Evolutionary conservation across 106 monocot genomes (phyloP), one percentile per base, ranked within the genome.

Genomic region (Acorus calamus): DNA sequence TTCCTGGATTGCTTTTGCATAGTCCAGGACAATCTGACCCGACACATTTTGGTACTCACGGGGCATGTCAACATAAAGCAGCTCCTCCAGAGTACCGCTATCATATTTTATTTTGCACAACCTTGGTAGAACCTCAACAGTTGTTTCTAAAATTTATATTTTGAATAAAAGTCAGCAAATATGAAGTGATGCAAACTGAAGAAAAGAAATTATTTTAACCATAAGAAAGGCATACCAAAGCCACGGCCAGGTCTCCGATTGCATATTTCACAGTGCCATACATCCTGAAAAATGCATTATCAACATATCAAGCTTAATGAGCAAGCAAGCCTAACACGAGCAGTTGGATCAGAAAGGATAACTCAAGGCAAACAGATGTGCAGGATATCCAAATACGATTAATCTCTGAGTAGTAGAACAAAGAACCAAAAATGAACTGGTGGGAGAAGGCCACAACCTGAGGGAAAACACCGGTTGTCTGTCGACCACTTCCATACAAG

Each of bases 191-290:
- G 6, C 50, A 42, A 11, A 10, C 9, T 61, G 6, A 8, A 46
- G 6, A 2, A 61, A 47, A 47, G 4, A 47, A 4, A 45, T 28
- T 55, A 68, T 53, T 49, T 28, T 28, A 28, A 28, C 28, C 28
- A 28, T 0, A 46, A 57, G 7, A 45, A 50, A 2, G 50, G 66
- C 88, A 59, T 92, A 98, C 98, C 98, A 79, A 98, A 98, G 56
- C 98, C 98, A 66, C 98, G 85, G 8, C 98, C 98, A 59, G 98
- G 92, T 61, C 92, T 98, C 1, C 79, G 80, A 46, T 88, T 92
- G 67, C 98, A 98, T 62, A 98, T 88, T 79, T 98, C 98, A 72
- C 92, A 98, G 58, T 98, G 85, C 98, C 98, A 98, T 2, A 78
- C 88, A 72, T 98, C 98, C 98, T 98, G 81, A 8, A 69, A 66